A percentile compares a stretch with the other conserved stretches of the same genome.
Conservation (phyloP, 768 basidiomycete genomes). For the Amylocystis lapponica region DNA sequence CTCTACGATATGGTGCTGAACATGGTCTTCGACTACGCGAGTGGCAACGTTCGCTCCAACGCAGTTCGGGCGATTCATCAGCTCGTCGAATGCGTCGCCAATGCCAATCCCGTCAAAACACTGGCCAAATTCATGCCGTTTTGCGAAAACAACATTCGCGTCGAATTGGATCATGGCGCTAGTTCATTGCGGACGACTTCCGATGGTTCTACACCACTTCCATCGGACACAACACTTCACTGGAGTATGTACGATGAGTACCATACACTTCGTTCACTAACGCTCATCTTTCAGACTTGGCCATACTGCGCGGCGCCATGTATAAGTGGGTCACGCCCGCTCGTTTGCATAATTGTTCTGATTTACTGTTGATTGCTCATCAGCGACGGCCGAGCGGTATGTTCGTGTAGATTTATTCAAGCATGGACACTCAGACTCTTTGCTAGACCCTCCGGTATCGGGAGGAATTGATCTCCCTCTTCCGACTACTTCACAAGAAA, state of each 20-base stretch:
- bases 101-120: constrained; percentile 72
- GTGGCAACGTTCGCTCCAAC: constrained; percentile 75
- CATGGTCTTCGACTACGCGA: constrained; percentile 80
- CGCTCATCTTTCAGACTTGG: constrained; percentile 46
- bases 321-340: constrained; percentile 64
- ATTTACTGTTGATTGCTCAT: background rate
- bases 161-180: constrained; percentile 82
- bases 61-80: constrained; percentile 84
- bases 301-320: constrained; percentile 73
- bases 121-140: constrained; percentile 74
- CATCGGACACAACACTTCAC: constrained; percentile 81
- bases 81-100: constrained; percentile 79
- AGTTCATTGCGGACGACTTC: constrained; percentile 70
- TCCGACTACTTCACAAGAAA: constrained; percentile 61
- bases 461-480: constrained; percentile 51
- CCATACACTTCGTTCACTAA: constrained; percentile 1
- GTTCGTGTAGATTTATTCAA: constrained; percentile 14
- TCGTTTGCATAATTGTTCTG: constrained; percentile 30
- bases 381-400: constrained; percentile 54
- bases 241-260: constrained; percentile 55
- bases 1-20: constrained; percentile 78
- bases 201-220: constrained; percentile 51
- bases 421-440: constrained; percentile 2
- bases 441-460: constrained; percentile 58
- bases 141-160: constrained; percentile 61